phyloP scores from a whole-genome alignment of 2,329 filamentous ascomycete genomes.

The Aspergillus hortae region DNA sequence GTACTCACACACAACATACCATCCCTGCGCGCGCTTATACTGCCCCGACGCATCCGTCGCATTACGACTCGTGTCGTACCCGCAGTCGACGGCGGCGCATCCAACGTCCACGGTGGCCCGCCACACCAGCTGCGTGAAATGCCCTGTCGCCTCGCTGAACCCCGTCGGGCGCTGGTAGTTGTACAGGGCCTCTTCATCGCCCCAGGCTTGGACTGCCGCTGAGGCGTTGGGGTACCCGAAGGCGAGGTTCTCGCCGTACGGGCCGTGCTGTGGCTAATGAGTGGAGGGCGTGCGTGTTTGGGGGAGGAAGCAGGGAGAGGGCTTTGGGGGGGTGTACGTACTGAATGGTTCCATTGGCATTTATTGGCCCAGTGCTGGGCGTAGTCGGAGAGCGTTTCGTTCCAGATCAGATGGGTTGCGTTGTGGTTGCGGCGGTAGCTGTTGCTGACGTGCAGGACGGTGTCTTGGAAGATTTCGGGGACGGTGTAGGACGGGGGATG shows the following conservation, averaged over 20 bases:
- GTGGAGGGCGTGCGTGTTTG: not conserved
- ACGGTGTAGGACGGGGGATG: conserved; percentile 41
- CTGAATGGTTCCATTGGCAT: conserved; percentile 44
- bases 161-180: conserved; percentile 53
- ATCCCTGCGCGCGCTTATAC: conserved; percentile 43
- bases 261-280: conserved; percentile 46
- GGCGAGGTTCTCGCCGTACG: conserved; percentile 72
- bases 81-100: conserved; percentile 48
- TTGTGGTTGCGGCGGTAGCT: conserved; percentile 62
- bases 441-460: conserved; percentile 66
- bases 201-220: conserved; percentile 62
- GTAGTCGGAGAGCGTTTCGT: conserved; percentile 57
- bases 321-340: conserved; percentile 6
- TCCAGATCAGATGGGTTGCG: conserved; percentile 60
- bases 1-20: conserved; percentile 69
- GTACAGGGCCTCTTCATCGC: conserved; percentile 56
- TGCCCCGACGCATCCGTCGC: not conserved
- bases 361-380: conserved; percentile 50
- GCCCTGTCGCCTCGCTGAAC: conserved; percentile 60
- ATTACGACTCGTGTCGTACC: conserved; percentile 22
- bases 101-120: conserved; percentile 58
- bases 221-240: conserved; percentile 61
- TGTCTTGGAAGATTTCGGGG: conserved; percentile 40
- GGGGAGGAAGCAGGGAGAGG: not conserved
- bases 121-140: conserved; percentile 74